Evolutionary conservation across 139 green algal genomes (phyloP).

Genomic region (Ulvella scutata): DNA sequence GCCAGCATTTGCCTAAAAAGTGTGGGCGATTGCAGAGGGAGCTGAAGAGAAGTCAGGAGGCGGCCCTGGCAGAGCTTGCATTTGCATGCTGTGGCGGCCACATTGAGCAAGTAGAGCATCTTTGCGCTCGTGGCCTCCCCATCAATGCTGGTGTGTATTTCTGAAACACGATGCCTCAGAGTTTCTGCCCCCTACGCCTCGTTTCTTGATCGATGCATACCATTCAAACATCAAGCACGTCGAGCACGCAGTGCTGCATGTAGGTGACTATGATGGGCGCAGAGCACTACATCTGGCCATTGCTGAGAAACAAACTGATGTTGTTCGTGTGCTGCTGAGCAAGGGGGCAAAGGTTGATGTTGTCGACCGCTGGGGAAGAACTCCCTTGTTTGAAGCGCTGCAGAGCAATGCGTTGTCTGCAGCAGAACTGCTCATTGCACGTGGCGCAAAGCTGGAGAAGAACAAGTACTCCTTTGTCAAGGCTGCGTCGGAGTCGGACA

Average conservation of each 20-base stretch:
- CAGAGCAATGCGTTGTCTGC: background rate
- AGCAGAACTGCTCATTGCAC: background rate
- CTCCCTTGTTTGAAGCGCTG: background rate
- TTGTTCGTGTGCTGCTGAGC: background rate
- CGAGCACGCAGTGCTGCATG: background rate
- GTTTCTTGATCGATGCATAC: too few relatives aligned
- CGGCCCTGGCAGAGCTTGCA: background rate
- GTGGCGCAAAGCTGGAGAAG: background rate
- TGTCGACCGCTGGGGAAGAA: background rate
- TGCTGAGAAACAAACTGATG: background rate
- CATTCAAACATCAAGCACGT: too few relatives aligned
- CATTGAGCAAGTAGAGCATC: background rate
- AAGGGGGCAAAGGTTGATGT: background rate
- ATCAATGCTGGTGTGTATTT: background rate
- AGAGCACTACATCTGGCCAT: background rate
- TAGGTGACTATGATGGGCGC: background rate
- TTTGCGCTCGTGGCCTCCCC: background rate
- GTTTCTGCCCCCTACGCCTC: too few relatives aligned
- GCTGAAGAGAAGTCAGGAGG: background rate
- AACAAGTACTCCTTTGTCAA: background rate
- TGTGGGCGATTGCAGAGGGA: background rate
- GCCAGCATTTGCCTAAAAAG: too few relatives aligned
- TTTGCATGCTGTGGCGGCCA: background rate
- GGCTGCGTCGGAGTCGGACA: background rate
- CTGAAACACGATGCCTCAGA: too few relatives aligned